phyloP scores from a whole-genome alignment of 257 asterid species.

The Solanum peruvianum region DNA sequence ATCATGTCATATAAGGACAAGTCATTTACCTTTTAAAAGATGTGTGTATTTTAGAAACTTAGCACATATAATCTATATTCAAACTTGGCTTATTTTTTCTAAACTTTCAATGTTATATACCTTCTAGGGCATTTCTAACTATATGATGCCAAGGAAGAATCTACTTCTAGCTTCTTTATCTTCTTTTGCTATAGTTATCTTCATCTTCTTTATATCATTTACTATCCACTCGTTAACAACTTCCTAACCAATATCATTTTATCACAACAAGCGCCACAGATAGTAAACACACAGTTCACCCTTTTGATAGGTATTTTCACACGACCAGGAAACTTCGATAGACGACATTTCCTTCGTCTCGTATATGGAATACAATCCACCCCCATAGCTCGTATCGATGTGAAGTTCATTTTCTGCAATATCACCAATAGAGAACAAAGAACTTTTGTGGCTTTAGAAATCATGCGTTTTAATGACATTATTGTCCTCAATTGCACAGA shows the following conservation, averaged over 20 bases:
- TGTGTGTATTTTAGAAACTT: neutral
- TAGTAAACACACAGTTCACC: constrained; percentile 13
- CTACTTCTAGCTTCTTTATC: constrained; percentile 16
- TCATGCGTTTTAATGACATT: constrained; percentile 53
- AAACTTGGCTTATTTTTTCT: neutral
- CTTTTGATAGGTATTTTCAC: constrained; percentile 59
- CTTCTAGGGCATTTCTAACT: neutral
- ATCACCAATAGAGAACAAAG: constrained; percentile 51
- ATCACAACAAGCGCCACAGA: neutral
- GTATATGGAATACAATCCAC: constrained; percentile 45
- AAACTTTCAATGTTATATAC: neutral
- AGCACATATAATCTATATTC: neutral
- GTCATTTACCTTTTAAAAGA: neutral
- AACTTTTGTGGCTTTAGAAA: constrained; percentile 40
- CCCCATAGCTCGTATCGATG: constrained; percentile 28
- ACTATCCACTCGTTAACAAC: constrained; percentile 12
- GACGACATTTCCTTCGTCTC: constrained; percentile 72
- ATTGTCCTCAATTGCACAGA: constrained; percentile 49
- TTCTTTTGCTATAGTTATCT: constrained; percentile 15
- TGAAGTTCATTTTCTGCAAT: constrained; percentile 48
- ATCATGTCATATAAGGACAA: neutral
- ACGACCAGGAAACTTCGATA: constrained; percentile 42
- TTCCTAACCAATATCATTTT: neutral
- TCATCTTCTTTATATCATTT: constrained; percentile 28
- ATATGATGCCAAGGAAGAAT: constrained; percentile 4